Base-by-base conservation (phyloP, 2,329 filamentous ascomycete species). In the Pestalotiopsis sp. region DNA sequence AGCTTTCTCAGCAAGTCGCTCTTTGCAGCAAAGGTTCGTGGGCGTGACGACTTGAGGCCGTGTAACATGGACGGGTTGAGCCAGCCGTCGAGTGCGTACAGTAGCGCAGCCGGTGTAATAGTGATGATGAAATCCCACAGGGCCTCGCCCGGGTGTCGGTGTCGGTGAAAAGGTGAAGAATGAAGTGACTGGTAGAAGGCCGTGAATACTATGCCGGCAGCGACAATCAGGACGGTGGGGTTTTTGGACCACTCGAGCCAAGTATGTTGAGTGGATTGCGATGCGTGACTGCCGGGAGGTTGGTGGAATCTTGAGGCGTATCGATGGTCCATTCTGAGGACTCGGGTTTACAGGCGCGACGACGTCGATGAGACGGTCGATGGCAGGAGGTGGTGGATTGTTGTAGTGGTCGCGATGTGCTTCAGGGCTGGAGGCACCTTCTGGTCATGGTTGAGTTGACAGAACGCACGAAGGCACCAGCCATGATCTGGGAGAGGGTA, bases 1-100 rank as follows among this genome's bases (percentile, higher is more conserved):
- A 93, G 84, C 70, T 88, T 86, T 73, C 86, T 84, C 81, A 94
- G 85, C 11, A 86, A 85, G 72, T 90, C 86, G 76, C 88, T 90
- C 79, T 94, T 94, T 31, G 86, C 85, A 17, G 83, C 84, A 81
- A 86, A 83, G 57, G 79, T 84, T 72, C 75, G 82, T 76, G 77
- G 76, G 72, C 70, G 80, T 79, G 77, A 59, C n/a, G 70, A 61
- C 14, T 70, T 81, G 52, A 81, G 77, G 66, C 75, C 75, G 12
- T 83, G 80, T 60, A 83, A 77, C 17, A 83, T 79, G 69, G 81
- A 83, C 70, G 82, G 84, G 76, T 82, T 84, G 70, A 87, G 84
- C 85, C 82, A 89, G 78, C 79, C 75, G 76, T 90, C 87, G 72
- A 91, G 71, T 66, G 85, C 80, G 79, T 89, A 86, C 45, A 93